Percentiles rank a stretch among this genome's conserved stretches.
Conservation (phyloP, 2,329 filamentous ascomycete genomes). For the Neonectria hederae region DNA sequence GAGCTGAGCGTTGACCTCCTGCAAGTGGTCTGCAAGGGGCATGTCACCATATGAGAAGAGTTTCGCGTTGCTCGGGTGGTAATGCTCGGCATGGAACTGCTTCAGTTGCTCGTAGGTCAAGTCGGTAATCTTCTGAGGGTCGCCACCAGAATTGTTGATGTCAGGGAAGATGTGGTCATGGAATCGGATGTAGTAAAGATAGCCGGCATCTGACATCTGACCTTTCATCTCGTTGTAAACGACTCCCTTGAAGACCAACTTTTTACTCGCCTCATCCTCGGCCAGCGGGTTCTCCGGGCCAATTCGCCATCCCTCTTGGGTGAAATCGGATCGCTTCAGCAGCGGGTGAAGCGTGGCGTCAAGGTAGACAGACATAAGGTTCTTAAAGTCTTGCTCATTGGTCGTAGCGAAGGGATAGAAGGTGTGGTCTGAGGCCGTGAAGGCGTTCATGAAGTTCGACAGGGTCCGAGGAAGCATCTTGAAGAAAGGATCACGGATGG, state of each 20-base stretch:
- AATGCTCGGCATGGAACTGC: conserved; percentile 90
- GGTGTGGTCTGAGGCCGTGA: conserved; percentile 95
- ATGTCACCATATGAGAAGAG: conserved; percentile 96
- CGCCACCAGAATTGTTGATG: conserved; percentile 96
- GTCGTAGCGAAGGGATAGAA: conserved; percentile 98
- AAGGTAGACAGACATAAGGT: conserved; percentile 95
- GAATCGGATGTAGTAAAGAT: conserved; percentile 94
- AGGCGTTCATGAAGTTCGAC: conserved; percentile 99
- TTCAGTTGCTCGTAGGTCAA: conserved; percentile 90
- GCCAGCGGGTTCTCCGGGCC: conserved; percentile 87
- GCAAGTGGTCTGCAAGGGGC: conserved; percentile 81
- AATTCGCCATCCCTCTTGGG: conserved; percentile 96
- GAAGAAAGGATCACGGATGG: conserved; percentile 99
- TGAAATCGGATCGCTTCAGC: conserved; percentile 89
- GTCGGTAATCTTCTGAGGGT: conserved; percentile 95
- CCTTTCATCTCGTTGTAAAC: conserved; percentile 99
- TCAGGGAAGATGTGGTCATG: conserved; percentile 94
- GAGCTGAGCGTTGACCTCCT: conserved; percentile 80
- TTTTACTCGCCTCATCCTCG: conserved; percentile 65
- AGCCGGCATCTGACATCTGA: conserved; percentile 96
- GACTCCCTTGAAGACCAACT: conserved; percentile 93
- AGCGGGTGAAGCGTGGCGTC: conserved; percentile 93
- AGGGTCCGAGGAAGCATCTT: conserved; percentile 98
- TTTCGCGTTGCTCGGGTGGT: conserved; percentile 97
- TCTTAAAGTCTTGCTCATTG: conserved; percentile 93